Evolutionary conservation across 2,329 filamentous ascomycete species (phyloP).

Genomic region (Trichoderma polysporum): DNA sequence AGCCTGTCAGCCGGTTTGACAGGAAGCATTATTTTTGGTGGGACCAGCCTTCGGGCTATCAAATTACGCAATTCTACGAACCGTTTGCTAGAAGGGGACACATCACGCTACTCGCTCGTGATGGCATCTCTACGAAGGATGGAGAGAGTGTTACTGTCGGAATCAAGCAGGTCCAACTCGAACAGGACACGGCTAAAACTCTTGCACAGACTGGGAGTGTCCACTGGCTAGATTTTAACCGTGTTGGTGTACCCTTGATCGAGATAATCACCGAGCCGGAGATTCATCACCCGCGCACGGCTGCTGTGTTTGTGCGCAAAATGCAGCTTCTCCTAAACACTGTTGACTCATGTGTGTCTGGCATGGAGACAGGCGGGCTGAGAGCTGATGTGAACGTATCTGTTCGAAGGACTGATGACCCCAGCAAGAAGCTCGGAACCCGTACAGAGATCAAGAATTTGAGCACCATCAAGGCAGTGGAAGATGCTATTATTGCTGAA

Average conservation of each 20-base stretch:
- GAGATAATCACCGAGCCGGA: conserved; percentile 93
- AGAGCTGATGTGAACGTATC: conserved; percentile 96
- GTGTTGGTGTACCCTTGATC: conserved; percentile 84
- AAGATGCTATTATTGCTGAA: conserved; percentile 91
- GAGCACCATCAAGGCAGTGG: conserved; percentile 90
- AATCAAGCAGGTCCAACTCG: conserved; percentile 93
- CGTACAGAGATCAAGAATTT: conserved; percentile 97
- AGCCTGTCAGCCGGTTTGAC: conserved; percentile 80
- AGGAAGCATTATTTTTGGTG: conserved; percentile 99
- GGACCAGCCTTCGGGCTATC: conserved; percentile 94
- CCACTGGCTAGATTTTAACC: conserved; percentile 89
- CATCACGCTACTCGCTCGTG: conserved; percentile 68
- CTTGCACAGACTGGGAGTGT: conserved; percentile 70
- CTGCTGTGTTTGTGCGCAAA: conserved; percentile 85
- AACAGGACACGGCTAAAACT: conserved; percentile 97
- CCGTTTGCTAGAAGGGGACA: conserved; percentile 68
- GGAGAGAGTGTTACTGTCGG: conserved; percentile 69
- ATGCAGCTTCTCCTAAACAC: conserved; percentile 77
- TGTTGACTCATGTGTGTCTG: conserved; percentile 81
- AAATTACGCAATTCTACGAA: conserved; percentile 94
- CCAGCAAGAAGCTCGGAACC: conserved; percentile 61
- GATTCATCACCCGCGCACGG: conserved; percentile 82
- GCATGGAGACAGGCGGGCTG: conserved; percentile 90
- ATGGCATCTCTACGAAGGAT: conserved; percentile 76
- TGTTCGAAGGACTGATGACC: conserved; percentile 60